Conservation (phyloP, 2,329 filamentous ascomycete genomes). For the Fusarium albosuccineum region DNA sequence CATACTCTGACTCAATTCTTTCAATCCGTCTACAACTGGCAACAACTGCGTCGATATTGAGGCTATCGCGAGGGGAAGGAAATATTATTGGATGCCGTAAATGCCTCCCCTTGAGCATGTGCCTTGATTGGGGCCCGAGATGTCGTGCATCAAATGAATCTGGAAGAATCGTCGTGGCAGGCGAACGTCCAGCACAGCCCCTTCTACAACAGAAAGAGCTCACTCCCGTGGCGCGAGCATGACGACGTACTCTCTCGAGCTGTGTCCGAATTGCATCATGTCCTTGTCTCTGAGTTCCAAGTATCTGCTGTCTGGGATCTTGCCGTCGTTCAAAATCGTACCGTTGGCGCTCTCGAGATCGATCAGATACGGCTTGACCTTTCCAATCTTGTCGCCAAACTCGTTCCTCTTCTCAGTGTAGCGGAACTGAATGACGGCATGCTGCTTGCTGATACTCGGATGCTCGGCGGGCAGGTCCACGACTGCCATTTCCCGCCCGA, state of each 20-base stretch:
- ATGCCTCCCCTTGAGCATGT: neutral
- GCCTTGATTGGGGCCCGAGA: neutral
- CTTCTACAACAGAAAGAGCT: constrained; percentile 5
- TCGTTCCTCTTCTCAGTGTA: constrained; percentile 87
- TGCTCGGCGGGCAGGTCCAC: constrained; percentile 89
- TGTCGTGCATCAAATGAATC: neutral
- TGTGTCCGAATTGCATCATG: constrained; percentile 87
- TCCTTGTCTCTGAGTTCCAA: constrained; percentile 91
- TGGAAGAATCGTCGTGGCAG: neutral
- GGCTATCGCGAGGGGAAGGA: neutral
- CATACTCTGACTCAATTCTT: neutral
- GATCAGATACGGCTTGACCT: constrained; percentile 88
- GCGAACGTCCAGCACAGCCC: constrained; percentile 5
- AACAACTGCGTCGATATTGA: neutral
- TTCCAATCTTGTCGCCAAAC: constrained; percentile 84
- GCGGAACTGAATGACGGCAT: constrained; percentile 94
- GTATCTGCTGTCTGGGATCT: constrained; percentile 81
- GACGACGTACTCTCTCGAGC: constrained; percentile 93
- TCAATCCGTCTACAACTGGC: neutral
- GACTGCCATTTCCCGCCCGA: constrained; percentile 84
- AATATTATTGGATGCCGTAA: neutral
- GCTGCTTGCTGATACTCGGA: constrained; percentile 93
- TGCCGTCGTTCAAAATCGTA: constrained; percentile 82
- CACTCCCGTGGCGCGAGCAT: constrained; percentile 76
- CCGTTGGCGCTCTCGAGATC: constrained; percentile 96